Percentiles rank a stretch among this genome's conserved stretches.
Evolutionary conservation across 441 rosid genomes (phyloP).

Genomic region (Macaranga tanarius): DNA sequence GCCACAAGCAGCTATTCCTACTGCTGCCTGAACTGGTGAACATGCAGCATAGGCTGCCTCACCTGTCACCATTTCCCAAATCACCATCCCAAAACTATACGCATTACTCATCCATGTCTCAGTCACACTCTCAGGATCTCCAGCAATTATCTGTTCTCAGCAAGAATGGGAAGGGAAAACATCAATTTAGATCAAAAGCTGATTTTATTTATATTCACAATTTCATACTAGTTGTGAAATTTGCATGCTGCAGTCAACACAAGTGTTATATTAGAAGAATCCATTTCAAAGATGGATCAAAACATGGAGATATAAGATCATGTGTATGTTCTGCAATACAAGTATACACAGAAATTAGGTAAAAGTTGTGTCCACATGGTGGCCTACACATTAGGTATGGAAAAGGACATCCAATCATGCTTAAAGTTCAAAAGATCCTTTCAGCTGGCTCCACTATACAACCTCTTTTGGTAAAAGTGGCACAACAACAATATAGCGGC

Average conservation of each 20-base stretch:
- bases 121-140: constrained; percentile 81
- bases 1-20: constrained; percentile 94
- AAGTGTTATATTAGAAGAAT: neutral
- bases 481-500: constrained; percentile 19
- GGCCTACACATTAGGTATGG: constrained; percentile 29
- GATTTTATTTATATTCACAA: neutral
- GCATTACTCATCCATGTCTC: constrained; percentile 99
- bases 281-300: constrained; percentile 9
- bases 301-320: neutral
- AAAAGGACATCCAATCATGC: constrained; percentile 28
- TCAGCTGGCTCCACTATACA: constrained; percentile 39
- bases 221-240: neutral
- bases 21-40: constrained; percentile 97
- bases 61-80: constrained; percentile 96
- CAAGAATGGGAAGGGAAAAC: constrained; percentile 1
- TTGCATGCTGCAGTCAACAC: neutral
- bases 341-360: constrained; percentile 7
- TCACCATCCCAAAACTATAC: constrained; percentile 91
- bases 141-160: constrained; percentile 78
- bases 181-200: neutral
- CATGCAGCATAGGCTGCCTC: constrained; percentile 82
- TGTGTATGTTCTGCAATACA: neutral
- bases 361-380: constrained; percentile 19
- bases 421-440: constrained; percentile 27
- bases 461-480: constrained; percentile 28